These are phyloP conservation scores for Penicillium ochrochloron DNA, from an alignment of 495 filamentous ascomycete genomes.

Conservation along the genomic window DNA sequence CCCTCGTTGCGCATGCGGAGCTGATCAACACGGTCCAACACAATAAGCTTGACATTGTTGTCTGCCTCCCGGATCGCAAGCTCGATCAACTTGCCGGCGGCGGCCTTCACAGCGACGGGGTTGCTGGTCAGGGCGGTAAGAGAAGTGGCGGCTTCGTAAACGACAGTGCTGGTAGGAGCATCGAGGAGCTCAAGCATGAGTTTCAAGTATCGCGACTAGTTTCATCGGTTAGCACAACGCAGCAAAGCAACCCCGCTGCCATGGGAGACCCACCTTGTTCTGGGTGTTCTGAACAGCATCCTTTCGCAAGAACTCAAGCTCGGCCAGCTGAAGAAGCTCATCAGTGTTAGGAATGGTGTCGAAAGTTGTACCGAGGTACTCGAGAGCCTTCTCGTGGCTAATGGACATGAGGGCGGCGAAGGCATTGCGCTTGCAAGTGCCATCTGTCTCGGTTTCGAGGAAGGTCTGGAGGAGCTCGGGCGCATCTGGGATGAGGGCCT, in stretches of 20 bases:
- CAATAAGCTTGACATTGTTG: conserved; percentile 99
- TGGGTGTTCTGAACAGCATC: conserved; percentile 93
- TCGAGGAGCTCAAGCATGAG: conserved; percentile 97
- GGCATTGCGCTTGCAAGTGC: conserved; percentile 97
- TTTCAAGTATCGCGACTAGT: conserved; percentile 82
- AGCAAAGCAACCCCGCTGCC: background rate
- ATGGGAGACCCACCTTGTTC: conserved; percentile 74
- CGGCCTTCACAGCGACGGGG: conserved; percentile 96
- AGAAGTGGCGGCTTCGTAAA: conserved; percentile 99
- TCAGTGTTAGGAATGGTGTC: conserved; percentile 94
- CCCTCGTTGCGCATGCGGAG: conserved; percentile 91
- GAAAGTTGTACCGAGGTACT: conserved; percentile 88
- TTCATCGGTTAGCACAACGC: conserved; percentile 31
- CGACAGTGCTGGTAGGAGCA: conserved; percentile 88
- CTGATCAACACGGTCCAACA: conserved; percentile 91
- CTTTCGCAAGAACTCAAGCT: conserved; percentile 96
- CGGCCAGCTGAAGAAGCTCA: conserved; percentile 89
- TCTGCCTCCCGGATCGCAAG: conserved; percentile 95
- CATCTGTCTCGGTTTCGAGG: conserved; percentile 88
- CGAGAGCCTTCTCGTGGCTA: conserved; percentile 89
- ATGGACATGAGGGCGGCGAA: conserved; percentile 91
- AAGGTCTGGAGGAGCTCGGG: conserved; percentile 90
- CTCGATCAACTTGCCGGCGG: conserved; percentile 94
- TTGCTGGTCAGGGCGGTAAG: conserved; percentile 93
- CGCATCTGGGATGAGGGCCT: conserved; percentile 91